phyloP scores from a whole-genome alignment of 768 basidiomycete genomes.

The Boletus reticulatus region DNA sequence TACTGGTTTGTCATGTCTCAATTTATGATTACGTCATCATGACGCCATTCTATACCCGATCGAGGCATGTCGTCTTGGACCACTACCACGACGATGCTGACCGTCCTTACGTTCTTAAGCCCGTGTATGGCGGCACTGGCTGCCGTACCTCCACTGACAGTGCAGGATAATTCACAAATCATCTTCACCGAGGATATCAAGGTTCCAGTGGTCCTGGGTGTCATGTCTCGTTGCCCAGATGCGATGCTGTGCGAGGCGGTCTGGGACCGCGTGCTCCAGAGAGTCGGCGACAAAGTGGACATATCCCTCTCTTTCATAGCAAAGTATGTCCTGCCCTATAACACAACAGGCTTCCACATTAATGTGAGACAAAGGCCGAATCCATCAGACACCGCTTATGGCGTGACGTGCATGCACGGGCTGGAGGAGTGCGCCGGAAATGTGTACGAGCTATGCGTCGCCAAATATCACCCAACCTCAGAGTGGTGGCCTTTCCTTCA shows the following conservation, averaged over 20 bases:
- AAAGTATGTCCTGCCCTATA: constrained; percentile 45
- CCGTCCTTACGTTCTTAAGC: constrained; percentile 15
- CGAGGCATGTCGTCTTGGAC: background rate
- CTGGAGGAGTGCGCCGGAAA: constrained; percentile 82
- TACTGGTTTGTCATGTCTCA: background rate
- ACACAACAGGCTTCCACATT: constrained; percentile 6
- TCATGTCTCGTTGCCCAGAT: constrained; percentile 79
- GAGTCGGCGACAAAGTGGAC: constrained; percentile 62
- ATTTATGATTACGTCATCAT: constrained; percentile 25
- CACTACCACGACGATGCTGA: constrained; percentile 23
- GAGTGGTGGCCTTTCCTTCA: constrained; percentile 83
- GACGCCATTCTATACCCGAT: constrained; percentile 19
- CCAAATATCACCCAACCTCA: constrained; percentile 51
- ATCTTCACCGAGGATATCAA: constrained; percentile 28
- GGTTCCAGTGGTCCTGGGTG: constrained; percentile 54
- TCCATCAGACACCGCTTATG: constrained; percentile 63
- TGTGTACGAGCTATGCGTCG: constrained; percentile 83
- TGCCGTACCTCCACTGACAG: constrained; percentile 11
- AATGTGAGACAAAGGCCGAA: constrained; percentile 47
- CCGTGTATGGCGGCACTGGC: constrained; percentile 15
- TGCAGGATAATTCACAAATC: constrained; percentile 20
- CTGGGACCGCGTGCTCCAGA: constrained; percentile 68
- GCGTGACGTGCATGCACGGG: constrained; percentile 83
- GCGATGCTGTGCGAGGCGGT: constrained; percentile 77
- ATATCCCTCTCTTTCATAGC: constrained; percentile 73